These are phyloP conservation scores for Pyricularia grisea DNA, from an alignment of 2,329 filamentous ascomycete species.

Conservation along the genomic window DNA sequence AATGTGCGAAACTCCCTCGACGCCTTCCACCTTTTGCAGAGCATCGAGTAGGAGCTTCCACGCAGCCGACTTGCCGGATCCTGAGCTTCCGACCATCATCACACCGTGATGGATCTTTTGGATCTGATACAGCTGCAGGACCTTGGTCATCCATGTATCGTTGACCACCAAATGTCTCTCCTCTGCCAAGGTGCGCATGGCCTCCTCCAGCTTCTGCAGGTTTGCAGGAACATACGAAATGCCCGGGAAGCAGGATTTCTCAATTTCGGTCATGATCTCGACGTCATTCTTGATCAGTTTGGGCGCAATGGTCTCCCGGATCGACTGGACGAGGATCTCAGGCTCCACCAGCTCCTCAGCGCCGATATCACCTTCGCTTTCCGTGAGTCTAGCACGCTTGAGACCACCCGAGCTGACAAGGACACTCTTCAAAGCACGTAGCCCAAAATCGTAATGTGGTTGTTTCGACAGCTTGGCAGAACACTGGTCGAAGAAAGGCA, in stretches of 20 bases:
- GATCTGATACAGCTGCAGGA: slow-evolving; percentile 94
- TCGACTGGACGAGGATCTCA: slow-evolving; percentile 96
- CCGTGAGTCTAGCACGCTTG: slow-evolving; percentile 71
- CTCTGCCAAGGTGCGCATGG: slow-evolving; percentile 72
- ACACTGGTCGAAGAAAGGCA: slow-evolving; percentile 97
- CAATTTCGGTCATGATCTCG: slow-evolving; percentile 75
- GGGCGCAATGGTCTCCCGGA: slow-evolving; percentile 95
- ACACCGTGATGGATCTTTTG: slow-evolving; percentile 98
- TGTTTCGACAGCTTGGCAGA: slow-evolving; percentile 78
- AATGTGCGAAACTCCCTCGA: slow-evolving; percentile 92
- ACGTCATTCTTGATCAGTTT: slow-evolving; percentile 93
- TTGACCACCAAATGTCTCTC: slow-evolving; percentile 84
- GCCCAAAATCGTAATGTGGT: slow-evolving; percentile 96
- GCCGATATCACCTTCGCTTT: slow-evolving; percentile 43
- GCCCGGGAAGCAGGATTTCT: slow-evolving; percentile 80
- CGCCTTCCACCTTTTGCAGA: slow-evolving; percentile 74
- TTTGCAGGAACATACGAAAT: slow-evolving; percentile 89
- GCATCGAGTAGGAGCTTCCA: slow-evolving; percentile 92
- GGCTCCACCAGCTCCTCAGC: slow-evolving; percentile 75
- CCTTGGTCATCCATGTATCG: slow-evolving; percentile 95
- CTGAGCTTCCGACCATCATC: slow-evolving; percentile 99
- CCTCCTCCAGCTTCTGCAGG: slow-evolving; percentile 66
- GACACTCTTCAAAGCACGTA: slow-evolving; percentile 96
- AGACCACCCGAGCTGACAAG: slow-evolving; percentile 94
- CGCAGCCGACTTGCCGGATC: slow-evolving; percentile 91